Evolutionary conservation across 139 green algal species (phyloP).

Genomic region (Raphidocelis subcapitata): DNA sequence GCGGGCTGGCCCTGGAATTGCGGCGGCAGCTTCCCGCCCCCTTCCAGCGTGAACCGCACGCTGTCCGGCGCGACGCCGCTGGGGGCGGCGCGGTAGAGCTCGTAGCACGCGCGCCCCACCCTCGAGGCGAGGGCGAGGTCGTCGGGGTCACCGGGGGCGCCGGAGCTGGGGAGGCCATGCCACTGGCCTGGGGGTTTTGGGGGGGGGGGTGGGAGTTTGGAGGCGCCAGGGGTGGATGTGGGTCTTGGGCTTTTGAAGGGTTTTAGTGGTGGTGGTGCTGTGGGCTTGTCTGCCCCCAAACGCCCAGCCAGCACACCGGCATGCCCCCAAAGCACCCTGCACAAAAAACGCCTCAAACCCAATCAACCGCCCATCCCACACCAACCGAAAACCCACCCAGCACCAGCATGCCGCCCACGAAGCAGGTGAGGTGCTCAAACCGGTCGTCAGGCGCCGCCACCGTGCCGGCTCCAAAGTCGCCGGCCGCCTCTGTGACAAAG

Average conservation of each 20-base stretch:
- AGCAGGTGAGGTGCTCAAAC: slow-evolving; percentile 90
- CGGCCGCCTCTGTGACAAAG: slow-evolving; percentile 55
- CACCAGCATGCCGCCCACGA: slow-evolving; percentile 80
- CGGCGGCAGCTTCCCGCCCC: no score
- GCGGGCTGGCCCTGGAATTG: no score
- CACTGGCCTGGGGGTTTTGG: slow-evolving; percentile 36
- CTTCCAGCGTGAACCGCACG: no score
- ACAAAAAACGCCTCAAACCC: neutral
- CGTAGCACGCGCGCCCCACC: slow-evolving; percentile 77
- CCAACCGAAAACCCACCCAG: slow-evolving; percentile 44
- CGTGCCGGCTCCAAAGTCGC: neutral
- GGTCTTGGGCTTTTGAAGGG: neutral
- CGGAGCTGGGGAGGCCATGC: slow-evolving; percentile 36
- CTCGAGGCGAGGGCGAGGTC: slow-evolving; percentile 65
- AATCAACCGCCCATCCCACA: neutral
- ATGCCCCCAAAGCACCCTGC: neutral
- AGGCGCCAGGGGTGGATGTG: neutral
- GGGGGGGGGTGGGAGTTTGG: neutral
- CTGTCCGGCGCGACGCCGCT: neutral
- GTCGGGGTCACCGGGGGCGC: slow-evolving; percentile 19
- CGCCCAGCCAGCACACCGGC: neutral
- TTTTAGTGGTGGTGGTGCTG: neutral
- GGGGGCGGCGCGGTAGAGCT: slow-evolving; percentile 58
- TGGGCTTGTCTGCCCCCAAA: slow-evolving; percentile 5
- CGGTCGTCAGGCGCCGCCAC: slow-evolving; percentile 1